A percentile compares a stretch with the other conserved stretches of the same genome.
phyloP scores from a whole-genome alignment of 73 alveolate species.

The Uronychia setigera region DNA sequence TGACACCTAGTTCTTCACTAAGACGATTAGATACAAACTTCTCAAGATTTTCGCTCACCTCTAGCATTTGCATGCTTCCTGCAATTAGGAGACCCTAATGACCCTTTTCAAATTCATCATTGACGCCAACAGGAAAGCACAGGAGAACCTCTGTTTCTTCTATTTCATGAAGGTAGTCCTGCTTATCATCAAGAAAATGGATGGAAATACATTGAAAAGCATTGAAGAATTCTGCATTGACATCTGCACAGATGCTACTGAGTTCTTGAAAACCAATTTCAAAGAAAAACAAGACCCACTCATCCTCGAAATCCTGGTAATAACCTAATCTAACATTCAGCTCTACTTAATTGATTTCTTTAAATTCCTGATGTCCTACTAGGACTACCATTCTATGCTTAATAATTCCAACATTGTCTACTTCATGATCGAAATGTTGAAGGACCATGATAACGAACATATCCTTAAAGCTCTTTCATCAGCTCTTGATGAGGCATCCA shows the following conservation, averaged over 20 bases:
- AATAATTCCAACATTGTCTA: slow-evolving; percentile 35
- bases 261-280: slow-evolving; percentile 19
- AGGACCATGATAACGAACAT: slow-evolving; percentile 38
- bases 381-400: slow-evolving; percentile 9
- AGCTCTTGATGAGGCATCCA: slow-evolving; percentile 42
- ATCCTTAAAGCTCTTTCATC: slow-evolving; percentile 36
- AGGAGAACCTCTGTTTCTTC: slow-evolving; percentile 55
- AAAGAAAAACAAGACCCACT: slow-evolving; percentile 37
- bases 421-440: slow-evolving; percentile 34
- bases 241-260: slow-evolving; percentile 27
- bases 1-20: slow-evolving; percentile 51
- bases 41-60: slow-evolving; percentile 59
- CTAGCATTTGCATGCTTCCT: slow-evolving; percentile 12
- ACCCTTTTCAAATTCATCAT: slow-evolving; percentile 41
- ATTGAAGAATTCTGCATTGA: slow-evolving; percentile 19
- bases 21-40: slow-evolving; percentile 61
- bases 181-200: slow-evolving; percentile 41
- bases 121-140: slow-evolving; percentile 42
- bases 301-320: slow-evolving; percentile 36
- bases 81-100: slow-evolving; percentile 20
- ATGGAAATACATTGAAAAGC: slow-evolving; percentile 4
- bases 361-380: slow-evolving; percentile 32
- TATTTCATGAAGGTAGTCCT: slow-evolving; percentile 48
- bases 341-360: slow-evolving; percentile 50
- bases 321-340: neutral